Percentiles rank a stretch among this genome's conserved stretches.
Conservation (phyloP, 176 grass and related monocot genomes). For the Elymus sibiricus region DNA sequence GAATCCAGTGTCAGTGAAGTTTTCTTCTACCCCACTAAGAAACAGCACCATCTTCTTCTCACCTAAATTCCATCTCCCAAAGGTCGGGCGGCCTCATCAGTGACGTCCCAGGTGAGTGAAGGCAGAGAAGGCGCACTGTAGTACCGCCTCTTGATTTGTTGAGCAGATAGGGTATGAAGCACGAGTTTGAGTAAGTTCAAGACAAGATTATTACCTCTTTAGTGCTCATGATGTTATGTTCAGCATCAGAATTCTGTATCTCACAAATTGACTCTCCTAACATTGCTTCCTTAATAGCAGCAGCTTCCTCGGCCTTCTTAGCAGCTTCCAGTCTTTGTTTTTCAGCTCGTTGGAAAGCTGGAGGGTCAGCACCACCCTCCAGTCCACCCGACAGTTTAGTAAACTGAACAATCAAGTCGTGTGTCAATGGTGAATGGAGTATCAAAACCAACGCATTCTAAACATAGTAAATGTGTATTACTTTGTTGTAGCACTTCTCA, state of each 20-base stretch:
- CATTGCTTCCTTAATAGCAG: conserved; percentile 24
- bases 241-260: conserved; percentile 30
- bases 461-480: conserved; percentile 25
- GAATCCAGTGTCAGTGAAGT: not conserved
- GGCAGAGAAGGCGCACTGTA: not conserved
- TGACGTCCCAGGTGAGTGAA: not conserved
- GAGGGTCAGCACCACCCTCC: conserved; percentile 77
- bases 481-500: conserved; percentile 85
- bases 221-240: conserved; percentile 19
- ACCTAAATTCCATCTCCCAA: not conserved
- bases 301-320: conserved; percentile 30
- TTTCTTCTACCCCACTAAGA: not conserved
- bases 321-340: conserved; percentile 51
- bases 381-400: conserved; percentile 84
- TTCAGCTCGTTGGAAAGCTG: conserved; percentile 93
- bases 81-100: not conserved
- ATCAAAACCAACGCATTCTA: conserved; percentile 14
- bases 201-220: conserved; percentile 28
- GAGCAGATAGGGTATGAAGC: not conserved
- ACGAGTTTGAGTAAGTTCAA: not conserved
- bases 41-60: not conserved
- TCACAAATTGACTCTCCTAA: conserved; percentile 35
- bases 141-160: not conserved
- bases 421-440: conserved; percentile 24
- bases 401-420: conserved; percentile 52